Evolutionary conservation across 2,329 filamentous ascomycete genomes (phyloP), one percentile per base, ranked within the genome.

Genomic region (Dothistroma pini): DNA sequence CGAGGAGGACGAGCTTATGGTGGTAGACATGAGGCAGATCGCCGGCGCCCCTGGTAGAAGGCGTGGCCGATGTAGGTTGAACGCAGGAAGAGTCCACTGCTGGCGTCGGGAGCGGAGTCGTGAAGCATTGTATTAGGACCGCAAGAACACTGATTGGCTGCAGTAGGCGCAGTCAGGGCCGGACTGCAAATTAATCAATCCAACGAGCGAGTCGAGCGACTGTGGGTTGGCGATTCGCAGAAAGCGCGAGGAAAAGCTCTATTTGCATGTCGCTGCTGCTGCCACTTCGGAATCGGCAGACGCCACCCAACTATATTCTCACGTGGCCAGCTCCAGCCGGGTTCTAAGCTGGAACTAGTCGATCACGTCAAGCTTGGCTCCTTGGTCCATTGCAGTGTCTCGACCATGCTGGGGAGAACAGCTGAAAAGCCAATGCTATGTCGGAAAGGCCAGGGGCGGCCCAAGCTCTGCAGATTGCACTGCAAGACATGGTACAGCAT

Each of bases 1-100:
- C 9, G 71, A 72, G 48, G 68, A 68, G 53, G 72, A 72, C 44
- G 68, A 67, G 50, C 67, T 70, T 65, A 72, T 32, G 58, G 58
- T 54, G 56, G 70, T 66, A 60, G 70, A 72, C 70, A 72, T 73
- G 61, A 64, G 56, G 35, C 16, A 32, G 59, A 60, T 41, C 61
- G 51, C 58, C 53, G 58, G 50, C 63, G 52, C 19, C 57, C 57
- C 57, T 59, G 57, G 54, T 52, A 56, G 44, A 51, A 53, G 25
- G 54, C 48, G 58, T 59, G 44, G 38, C 51, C 53, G 52, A 56
- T 59, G 52, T 59, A 44, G 31, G 50, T 29, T 41, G 57, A 54
- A 38, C 56, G 29, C 54, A 60, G 56, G 59, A 66, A 60, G 57
- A 53, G 31, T 53, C n/a, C 51, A 16, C 51, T 32, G 51, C n/a